phyloP scores from a whole-genome alignment of 257 asterid species.

The Solanum peruvianum region DNA sequence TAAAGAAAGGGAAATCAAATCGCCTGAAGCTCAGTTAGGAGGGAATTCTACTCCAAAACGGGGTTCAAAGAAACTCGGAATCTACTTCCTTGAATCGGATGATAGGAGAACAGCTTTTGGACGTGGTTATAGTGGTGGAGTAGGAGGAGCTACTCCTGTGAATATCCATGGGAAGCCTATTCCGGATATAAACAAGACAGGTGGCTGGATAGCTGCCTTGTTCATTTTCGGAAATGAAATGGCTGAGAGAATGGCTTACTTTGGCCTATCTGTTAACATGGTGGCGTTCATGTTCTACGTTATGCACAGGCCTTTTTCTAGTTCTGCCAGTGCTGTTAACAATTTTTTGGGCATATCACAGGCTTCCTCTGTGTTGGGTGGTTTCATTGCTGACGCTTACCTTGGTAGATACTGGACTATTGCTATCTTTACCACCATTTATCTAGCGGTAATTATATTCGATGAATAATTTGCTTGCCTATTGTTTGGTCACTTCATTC shows the following conservation, averaged over 20 bases:
- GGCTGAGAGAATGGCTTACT: conserved; percentile 99
- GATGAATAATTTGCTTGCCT: background rate
- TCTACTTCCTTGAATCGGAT: conserved; percentile 76
- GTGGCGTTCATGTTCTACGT: conserved; percentile 94
- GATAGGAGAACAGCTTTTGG: conserved; percentile 74
- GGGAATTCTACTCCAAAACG: background rate
- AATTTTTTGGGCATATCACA: conserved; percentile 91
- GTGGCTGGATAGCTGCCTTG: conserved; percentile 98
- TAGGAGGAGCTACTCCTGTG: conserved; percentile 74
- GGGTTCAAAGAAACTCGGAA: conserved; percentile 50
- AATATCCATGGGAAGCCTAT: conserved; percentile 84
- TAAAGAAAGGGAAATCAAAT: conserved; percentile 43
- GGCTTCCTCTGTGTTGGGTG: conserved; percentile 92
- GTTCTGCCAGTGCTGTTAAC: conserved; percentile 87
- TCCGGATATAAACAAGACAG: conserved; percentile 56
- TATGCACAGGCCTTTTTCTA: conserved; percentile 88
- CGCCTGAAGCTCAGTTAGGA: conserved; percentile 28
- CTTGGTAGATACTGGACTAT: conserved; percentile 98
- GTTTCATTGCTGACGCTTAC: conserved; percentile 90
- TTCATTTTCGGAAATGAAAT: conserved; percentile 96
- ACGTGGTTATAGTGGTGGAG: conserved; percentile 48
- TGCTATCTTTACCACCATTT: conserved; percentile 86
- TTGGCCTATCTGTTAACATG: conserved; percentile 94
- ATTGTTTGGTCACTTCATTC: background rate
- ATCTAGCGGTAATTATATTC: conserved; percentile 57